These are phyloP conservation scores for Suhomyces bolitotheri DNA, from an alignment of 1,139 yeast species.

Conservation along the genomic window DNA sequence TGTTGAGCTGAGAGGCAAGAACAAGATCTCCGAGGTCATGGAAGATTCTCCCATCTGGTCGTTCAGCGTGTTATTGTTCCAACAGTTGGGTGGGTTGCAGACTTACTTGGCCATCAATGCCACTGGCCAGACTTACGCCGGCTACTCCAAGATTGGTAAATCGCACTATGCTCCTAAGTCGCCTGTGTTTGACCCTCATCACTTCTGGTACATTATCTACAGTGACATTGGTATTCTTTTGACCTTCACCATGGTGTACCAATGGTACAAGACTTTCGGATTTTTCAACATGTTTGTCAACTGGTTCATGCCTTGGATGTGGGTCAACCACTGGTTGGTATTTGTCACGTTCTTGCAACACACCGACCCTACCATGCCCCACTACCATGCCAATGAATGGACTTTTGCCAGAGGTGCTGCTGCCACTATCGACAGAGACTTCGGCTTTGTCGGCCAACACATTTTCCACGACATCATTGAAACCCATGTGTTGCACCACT, in stretches of 20 bases:
- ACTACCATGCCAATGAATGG: conserved; percentile 59
- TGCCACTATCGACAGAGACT: conserved; percentile 62
- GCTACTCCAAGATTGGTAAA: conserved; percentile 32
- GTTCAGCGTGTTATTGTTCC: conserved; percentile 43
- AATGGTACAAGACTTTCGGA: conserved; percentile 51
- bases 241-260: conserved; percentile 41
- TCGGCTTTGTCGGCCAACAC: conserved; percentile 58
- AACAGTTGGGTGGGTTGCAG: conserved; percentile 58
- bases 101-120: conserved; percentile 50
- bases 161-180: conserved; percentile 56
- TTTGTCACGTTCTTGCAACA: conserved; percentile 63
- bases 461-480: conserved; percentile 66
- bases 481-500: conserved; percentile 65
- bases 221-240: conserved; percentile 56
- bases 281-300: conserved; percentile 48
- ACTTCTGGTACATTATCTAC: conserved; percentile 54
- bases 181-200: conserved; percentile 54
- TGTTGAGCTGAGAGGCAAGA: conserved; percentile 26
- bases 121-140: conserved; percentile 52
- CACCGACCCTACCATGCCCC: conserved; percentile 59
- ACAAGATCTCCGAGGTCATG: conserved; percentile 44
- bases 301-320: conserved; percentile 57
- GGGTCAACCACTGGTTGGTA: conserved; percentile 65
- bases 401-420: conserved; percentile 69
- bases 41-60: conserved; percentile 58